A percentile compares a stretch with the other conserved stretches of the same genome.
Evolutionary conservation across 768 basidiomycete species (phyloP).

Genomic region (Lentinula raphanica): DNA sequence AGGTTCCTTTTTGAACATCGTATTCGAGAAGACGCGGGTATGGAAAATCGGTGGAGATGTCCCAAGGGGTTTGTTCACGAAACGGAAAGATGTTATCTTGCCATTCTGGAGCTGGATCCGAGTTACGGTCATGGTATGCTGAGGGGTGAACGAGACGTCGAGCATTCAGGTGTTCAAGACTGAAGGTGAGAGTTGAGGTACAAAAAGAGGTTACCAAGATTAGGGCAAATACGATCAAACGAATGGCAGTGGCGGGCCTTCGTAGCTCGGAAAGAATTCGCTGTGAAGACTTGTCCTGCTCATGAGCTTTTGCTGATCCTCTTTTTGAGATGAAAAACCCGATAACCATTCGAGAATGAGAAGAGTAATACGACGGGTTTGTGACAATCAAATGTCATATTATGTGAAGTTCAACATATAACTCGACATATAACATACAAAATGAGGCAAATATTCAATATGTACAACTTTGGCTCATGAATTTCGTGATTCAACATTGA

Average conservation of each 20-base stretch:
- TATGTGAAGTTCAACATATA: no score
- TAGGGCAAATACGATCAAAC: neutral
- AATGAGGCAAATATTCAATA: no score
- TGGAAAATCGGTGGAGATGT: constrained; percentile 73
- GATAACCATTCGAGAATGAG: no score
- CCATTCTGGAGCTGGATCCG: constrained; percentile 3
- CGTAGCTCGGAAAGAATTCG: neutral
- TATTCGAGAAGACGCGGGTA: constrained; percentile 62
- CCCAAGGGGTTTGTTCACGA: constrained; percentile 57
- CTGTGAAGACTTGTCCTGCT: neutral
- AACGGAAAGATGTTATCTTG: constrained; percentile 51
- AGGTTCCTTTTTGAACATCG: constrained; percentile 70
- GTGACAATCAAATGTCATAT: no score
- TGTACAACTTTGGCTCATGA: neutral
- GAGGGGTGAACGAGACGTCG: neutral
- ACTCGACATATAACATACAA: no score
- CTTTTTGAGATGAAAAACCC: neutral
- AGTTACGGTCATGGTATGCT: no score
- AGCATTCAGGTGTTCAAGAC: neutral
- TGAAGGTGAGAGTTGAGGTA: neutral
- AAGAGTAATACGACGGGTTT: no score
- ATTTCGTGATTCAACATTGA: neutral
- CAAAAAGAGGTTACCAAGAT: neutral
- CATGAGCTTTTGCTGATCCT: neutral
- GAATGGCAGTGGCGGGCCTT: neutral